A percentile compares a stretch with the other conserved stretches of the same genome.
Evolutionary conservation across 1,284 basidiomycete genomes (phyloP).

Genomic region (Ganoderma resinaceum): DNA sequence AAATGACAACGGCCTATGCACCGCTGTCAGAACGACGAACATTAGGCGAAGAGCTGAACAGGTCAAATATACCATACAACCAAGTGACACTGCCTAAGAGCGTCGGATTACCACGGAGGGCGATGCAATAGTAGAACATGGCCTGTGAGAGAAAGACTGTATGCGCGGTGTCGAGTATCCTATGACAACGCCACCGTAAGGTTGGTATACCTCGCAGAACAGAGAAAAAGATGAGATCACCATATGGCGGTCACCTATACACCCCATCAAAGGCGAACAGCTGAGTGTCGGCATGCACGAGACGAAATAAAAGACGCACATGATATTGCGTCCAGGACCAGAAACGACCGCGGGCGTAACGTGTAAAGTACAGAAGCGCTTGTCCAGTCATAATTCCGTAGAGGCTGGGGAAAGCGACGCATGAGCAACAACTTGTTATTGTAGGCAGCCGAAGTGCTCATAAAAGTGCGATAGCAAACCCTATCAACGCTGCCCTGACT

Average conservation of each 20-base stretch:
- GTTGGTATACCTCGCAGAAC: neutral
- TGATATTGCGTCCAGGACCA: conserved; percentile 3
- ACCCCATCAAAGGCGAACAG: neutral
- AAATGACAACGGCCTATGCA: conserved; percentile 17
- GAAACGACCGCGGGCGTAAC: neutral
- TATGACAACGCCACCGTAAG: neutral
- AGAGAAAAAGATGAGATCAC: neutral
- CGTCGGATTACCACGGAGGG: conserved; percentile 8
- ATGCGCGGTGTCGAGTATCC: conserved; percentile 18
- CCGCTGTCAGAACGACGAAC: neutral
- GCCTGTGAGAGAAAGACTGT: neutral
- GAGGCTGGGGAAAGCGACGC: conserved; percentile 8
- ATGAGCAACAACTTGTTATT: neutral
- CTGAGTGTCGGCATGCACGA: neutral
- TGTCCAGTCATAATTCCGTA: conserved; percentile 24
- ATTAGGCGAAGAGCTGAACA: neutral
- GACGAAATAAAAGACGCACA: neutral
- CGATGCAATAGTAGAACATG: conserved; percentile 11
- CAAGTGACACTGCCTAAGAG: conserved; percentile 3
- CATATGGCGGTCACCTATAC: conserved; percentile 17
- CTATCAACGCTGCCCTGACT: conserved; percentile 19
- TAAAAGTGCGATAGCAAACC: conserved; percentile 15
- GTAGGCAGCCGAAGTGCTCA: conserved; percentile 6
- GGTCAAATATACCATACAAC: conserved; percentile 15
- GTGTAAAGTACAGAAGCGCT: conserved; percentile 13